Conservation (phyloP, 768 basidiomycete genomes). For the Pisolithus microcarpus region DNA sequence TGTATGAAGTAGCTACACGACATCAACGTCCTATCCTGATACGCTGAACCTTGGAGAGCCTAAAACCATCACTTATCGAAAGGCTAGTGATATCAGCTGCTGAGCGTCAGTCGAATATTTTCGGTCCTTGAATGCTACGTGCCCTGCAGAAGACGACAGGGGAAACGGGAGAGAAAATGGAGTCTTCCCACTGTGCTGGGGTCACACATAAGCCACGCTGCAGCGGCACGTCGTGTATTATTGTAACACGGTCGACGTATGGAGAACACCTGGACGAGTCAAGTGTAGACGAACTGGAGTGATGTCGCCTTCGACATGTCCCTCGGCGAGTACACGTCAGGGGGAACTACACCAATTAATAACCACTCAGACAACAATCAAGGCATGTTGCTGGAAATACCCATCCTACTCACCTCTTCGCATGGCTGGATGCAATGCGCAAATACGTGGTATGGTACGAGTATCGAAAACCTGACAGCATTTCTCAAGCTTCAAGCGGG, state of each 20-base stretch:
- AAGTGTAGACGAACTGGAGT: too few relatives aligned
- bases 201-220: slow-evolving; percentile 20
- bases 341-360: background rate
- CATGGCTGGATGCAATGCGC: too few relatives aligned
- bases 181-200: too few relatives aligned
- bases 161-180: too few relatives aligned
- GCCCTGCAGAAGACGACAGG: too few relatives aligned
- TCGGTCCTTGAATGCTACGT: too few relatives aligned
- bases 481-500: background rate
- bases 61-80: too few relatives aligned
- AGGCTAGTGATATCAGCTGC: too few relatives aligned
- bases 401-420: background rate
- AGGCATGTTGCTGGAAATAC: background rate
- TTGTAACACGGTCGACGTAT: background rate
- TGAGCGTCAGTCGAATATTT: too few relatives aligned
- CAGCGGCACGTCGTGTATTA: slow-evolving; percentile 17
- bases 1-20: too few relatives aligned
- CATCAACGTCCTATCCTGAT: too few relatives aligned
- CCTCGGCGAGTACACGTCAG: background rate
- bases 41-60: too few relatives aligned
- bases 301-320: background rate
- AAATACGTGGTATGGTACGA: background rate
- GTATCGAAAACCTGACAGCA: slow-evolving; percentile 3
- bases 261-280: background rate
- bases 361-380: background rate